A percentile compares a stretch with the other conserved stretches of the same genome.
phyloP scores from a whole-genome alignment of 164 flowering plant species.

The Chimonanthus praecox region DNA sequence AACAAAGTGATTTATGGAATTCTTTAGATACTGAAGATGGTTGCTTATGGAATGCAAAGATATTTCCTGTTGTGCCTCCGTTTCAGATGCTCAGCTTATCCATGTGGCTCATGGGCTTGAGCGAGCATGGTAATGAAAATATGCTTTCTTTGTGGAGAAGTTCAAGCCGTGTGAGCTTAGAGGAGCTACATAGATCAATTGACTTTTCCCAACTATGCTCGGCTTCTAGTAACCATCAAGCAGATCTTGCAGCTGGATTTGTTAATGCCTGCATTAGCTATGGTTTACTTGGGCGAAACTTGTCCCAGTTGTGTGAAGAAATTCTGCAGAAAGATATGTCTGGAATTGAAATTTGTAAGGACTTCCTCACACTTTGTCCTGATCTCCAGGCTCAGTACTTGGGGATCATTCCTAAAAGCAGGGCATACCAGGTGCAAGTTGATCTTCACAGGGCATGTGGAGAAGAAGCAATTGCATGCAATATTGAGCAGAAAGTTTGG shows the following conservation, averaged over 20 bases:
- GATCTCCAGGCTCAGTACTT: slow-evolving; percentile 50
- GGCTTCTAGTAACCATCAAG: slow-evolving; percentile 81
- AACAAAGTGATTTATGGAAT: slow-evolving; percentile 68
- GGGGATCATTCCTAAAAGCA: slow-evolving; percentile 73
- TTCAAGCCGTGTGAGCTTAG: slow-evolving; percentile 72
- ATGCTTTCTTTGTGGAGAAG: slow-evolving; percentile 57
- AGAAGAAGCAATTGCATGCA: slow-evolving; percentile 41
- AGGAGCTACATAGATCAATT: slow-evolving; percentile 88
- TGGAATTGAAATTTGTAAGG: slow-evolving; percentile 66
- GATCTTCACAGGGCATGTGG: slow-evolving; percentile 84
- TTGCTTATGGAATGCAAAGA: slow-evolving; percentile 93
- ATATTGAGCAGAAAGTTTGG: slow-evolving; percentile 73
- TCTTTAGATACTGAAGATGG: slow-evolving; percentile 35
- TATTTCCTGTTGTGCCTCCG: slow-evolving; percentile 65
- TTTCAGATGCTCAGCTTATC: slow-evolving; percentile 69
- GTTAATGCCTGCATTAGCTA: slow-evolving; percentile 78
- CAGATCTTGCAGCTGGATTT: slow-evolving; percentile 87
- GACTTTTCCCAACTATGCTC: slow-evolving; percentile 70
- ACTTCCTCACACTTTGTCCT: slow-evolving; percentile 58
- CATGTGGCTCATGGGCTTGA: slow-evolving; percentile 83
- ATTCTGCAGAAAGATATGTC: slow-evolving; percentile 62
- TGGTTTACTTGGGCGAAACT: slow-evolving; percentile 87
- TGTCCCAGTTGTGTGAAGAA: slow-evolving; percentile 81
- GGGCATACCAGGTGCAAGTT: slow-evolving; percentile 85
- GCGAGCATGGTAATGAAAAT: slow-evolving; percentile 17